Percentiles rank a stretch among this genome's conserved stretches.
These are phyloP conservation scores for Exutisphaerella laricina DNA, from an alignment of 2,329 filamentous ascomycete species.

Conservation along the genomic window DNA sequence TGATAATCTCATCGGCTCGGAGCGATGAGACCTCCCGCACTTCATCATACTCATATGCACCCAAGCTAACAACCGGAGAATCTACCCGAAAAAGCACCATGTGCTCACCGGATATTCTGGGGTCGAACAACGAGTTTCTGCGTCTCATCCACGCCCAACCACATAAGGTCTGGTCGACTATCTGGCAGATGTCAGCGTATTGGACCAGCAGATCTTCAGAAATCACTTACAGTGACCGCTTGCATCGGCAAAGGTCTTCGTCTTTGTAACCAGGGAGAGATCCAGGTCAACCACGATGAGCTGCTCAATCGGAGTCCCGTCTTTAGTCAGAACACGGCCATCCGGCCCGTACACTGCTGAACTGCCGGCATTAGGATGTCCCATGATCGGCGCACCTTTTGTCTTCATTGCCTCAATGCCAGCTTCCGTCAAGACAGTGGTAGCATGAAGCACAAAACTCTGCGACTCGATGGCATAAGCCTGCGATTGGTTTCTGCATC, in stretches of 20 bases:
- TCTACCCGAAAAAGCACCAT: no score
- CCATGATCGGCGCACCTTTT: constrained; percentile 38
- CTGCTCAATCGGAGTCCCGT: constrained; percentile 40
- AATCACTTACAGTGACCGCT: constrained; percentile 40
- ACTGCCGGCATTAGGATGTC: constrained; percentile 41
- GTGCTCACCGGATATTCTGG: not conserved
- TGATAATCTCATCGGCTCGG: no score
- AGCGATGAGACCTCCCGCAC: no score
- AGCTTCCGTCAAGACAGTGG: constrained; percentile 42
- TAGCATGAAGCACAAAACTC: constrained; percentile 51
- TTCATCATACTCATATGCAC: no score
- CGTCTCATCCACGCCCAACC: constrained; percentile 41
- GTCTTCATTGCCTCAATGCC: constrained; percentile 44
- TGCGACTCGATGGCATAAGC: constrained; percentile 54
- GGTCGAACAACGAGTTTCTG: constrained; percentile 17
- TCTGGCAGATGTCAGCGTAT: constrained; percentile 24
- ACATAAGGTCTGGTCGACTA: constrained; percentile 48
- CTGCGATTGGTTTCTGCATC: constrained; percentile 44
- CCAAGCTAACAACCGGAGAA: no score
- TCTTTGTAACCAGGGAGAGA: constrained; percentile 39
- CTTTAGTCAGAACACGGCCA: constrained; percentile 43
- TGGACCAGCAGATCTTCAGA: not conserved
- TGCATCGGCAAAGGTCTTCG: constrained; percentile 43
- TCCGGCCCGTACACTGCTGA: constrained; percentile 51
- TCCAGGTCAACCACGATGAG: constrained; percentile 49